These are phyloP conservation scores for Chaetomiaceae sp. DNA, from an alignment of 2,329 filamentous ascomycete genomes.

Conservation along the genomic window DNA sequence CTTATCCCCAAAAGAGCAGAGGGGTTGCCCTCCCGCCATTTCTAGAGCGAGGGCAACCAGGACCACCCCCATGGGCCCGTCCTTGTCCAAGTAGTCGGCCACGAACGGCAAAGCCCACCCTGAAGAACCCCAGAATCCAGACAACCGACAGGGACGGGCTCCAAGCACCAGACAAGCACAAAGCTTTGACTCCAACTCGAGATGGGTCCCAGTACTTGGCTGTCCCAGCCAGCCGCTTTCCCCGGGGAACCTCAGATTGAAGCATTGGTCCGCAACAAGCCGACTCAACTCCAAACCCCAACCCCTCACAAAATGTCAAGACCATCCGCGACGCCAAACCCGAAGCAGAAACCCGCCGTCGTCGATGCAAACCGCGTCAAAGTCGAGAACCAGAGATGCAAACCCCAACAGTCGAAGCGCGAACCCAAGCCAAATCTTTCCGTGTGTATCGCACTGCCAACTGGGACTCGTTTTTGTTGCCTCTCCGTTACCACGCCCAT, in stretches of 20 bases:
- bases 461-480: conserved; percentile 94
- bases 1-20: conserved; percentile 46
- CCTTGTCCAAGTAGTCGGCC: conserved; percentile 31
- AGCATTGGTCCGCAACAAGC: conserved; percentile 18
- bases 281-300: conserved; percentile 12
- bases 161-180: conserved; percentile 68
- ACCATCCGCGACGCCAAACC: conserved; percentile 11
- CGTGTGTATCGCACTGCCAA: conserved; percentile 76
- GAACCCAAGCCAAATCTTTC: conserved; percentile 52
- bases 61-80: conserved; percentile 39
- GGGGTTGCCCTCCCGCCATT: conserved; percentile 48
- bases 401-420: conserved; percentile 14
- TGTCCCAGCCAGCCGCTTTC: conserved; percentile 19
- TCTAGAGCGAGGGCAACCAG: conserved; percentile 46
- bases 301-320: conserved; percentile 16
- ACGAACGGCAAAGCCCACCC: conserved; percentile 23
- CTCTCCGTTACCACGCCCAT: conserved; percentile 49
- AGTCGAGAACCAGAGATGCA: conserved; percentile 23
- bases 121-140: conserved; percentile 13
- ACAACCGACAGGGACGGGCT: conserved; percentile 11
- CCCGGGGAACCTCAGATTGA: conserved; percentile 19
- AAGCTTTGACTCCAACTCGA: conserved; percentile 90
- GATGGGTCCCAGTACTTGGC: conserved; percentile 68
- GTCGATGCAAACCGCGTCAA: conserved; percentile 24
- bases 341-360: conserved; percentile 23